phyloP scores from a whole-genome alignment of 1,139 yeast genomes.

The Pichia terricola region DNA sequence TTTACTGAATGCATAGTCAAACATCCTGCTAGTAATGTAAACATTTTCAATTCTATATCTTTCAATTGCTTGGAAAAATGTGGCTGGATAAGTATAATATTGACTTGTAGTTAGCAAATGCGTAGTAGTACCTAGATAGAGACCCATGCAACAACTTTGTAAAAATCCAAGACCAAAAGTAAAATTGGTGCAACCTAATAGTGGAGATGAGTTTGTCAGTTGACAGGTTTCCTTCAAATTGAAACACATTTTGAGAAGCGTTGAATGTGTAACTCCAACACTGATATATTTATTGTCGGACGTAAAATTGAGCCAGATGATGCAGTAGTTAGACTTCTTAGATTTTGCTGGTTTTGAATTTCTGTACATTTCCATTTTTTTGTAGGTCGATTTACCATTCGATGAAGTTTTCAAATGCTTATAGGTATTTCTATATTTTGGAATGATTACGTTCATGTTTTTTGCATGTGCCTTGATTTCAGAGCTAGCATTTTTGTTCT shows the following conservation, averaged over 20 bases:
- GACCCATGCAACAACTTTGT: slow-evolving; percentile 73
- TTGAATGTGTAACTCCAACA: slow-evolving; percentile 45
- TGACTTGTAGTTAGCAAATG: slow-evolving; percentile 71
- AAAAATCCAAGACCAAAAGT: slow-evolving; percentile 81
- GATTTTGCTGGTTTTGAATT: slow-evolving; percentile 36
- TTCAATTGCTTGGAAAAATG: slow-evolving; percentile 64
- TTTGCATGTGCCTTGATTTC: slow-evolving; percentile 48
- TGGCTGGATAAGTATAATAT: slow-evolving; percentile 65
- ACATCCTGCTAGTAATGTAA: slow-evolving; percentile 77
- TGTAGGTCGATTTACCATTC: slow-evolving; percentile 33
- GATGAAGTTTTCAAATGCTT: slow-evolving; percentile 53
- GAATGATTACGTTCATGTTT: slow-evolving; percentile 33
- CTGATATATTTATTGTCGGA: slow-evolving; percentile 67
- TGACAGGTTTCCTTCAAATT: slow-evolving; percentile 89
- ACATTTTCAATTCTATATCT: slow-evolving; percentile 79
- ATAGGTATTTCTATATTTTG: slow-evolving; percentile 57
- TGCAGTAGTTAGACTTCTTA: slow-evolving; percentile 27
- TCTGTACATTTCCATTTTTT: slow-evolving; percentile 38
- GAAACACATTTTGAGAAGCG: slow-evolving; percentile 71
- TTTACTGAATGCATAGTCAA: slow-evolving; percentile 44
- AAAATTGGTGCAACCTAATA: slow-evolving; percentile 83
- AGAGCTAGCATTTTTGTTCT: slow-evolving; percentile 58
- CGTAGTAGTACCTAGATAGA: slow-evolving; percentile 80
- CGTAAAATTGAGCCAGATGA: slow-evolving; percentile 43
- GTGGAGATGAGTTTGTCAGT: slow-evolving; percentile 58